Base-by-base conservation (phyloP, 495 filamentous ascomycete species). In the Trichocladium antarcticum region DNA sequence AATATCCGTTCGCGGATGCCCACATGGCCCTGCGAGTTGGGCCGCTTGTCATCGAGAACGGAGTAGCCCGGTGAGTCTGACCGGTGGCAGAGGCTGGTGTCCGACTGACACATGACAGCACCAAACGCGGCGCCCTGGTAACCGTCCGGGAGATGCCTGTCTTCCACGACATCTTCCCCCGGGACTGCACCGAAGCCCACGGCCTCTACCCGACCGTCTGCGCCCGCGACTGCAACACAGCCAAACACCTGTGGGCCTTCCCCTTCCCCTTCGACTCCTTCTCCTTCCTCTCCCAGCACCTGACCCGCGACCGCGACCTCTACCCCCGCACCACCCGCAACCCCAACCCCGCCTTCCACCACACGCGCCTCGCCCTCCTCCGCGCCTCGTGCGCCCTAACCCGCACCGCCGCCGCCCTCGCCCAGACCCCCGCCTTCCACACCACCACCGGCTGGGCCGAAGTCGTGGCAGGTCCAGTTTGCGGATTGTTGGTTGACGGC, bases 141-240 rank as follows among this genome's bases (percentile, higher is more conserved):
- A 62, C 59, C 5, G 42, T 44, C 1, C 49, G 64, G 35, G 59
- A 69, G 12, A 37, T 47, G 3, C 64, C 64, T 6, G 55, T 54
- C 31, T 55, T 64, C 16, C 64, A 62, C 21, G 48, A 40, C 47
- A 39, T 68, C 29, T 73, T 73, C 40, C 66, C 66, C 15, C 70
- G 67, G 70, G 68, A 73, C 49, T 73, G 67, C 57, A 71, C 70
- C 12, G 66, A 70, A 44, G 68, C 67, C n/a, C 69, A 57, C 53
- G 54, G 54, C 24, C 54, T 57, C 8, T 62, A 66, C 36, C 58
- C 68, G 0, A 47, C 49, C 4, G 51, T 15, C 6, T 72, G 68
- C 55, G 59, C 4, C 24, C 24, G 60, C 24, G 47, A 59, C 1
- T 73, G 68, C 57, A 71, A 66, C 37, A 49, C 72, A 7, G 34